Evolutionary conservation across 73 alveolate genomes (phyloP).

Genomic region (Paramecium sonneborni): DNA sequence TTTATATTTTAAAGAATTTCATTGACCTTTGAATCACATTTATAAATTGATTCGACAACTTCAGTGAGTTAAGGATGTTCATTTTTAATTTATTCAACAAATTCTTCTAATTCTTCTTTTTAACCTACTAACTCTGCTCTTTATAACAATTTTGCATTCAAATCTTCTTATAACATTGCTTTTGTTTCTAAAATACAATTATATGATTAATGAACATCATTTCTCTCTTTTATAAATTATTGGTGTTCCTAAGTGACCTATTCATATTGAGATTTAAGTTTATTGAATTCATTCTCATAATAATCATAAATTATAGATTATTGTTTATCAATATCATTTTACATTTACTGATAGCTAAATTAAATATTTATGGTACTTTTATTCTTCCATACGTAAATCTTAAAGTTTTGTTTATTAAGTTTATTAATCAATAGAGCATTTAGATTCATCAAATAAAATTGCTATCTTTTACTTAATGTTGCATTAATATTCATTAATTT

Average conservation of each 20-base stretch:
- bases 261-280: conserved; percentile 21
- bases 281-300: conserved; percentile 36
- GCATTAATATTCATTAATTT: background rate
- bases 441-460: conserved; percentile 2
- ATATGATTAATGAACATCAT: background rate
- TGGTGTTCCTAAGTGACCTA: background rate
- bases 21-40: conserved; percentile 31
- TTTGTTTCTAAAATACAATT: conserved; percentile 46
- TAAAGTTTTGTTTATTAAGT: background rate
- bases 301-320: conserved; percentile 18
- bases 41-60: background rate
- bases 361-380: background rate
- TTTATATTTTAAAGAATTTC: conserved; percentile 59
- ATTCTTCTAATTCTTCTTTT: conserved; percentile 65
- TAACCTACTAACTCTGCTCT: conserved; percentile 70
- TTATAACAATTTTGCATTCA: conserved; percentile 48
- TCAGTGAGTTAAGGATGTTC: conserved; percentile 47
- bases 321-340: conserved; percentile 32
- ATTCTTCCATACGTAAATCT: conserved; percentile 22
- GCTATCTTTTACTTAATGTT: background rate
- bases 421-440: background rate
- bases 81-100: conserved; percentile 37
- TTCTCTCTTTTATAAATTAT: background rate
- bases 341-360: conserved; percentile 24
- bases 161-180: conserved; percentile 62